A percentile compares a stretch with the other conserved stretches of the same genome.
Conservation (phyloP, 306 rosid species). For the Urtica urens region DNA sequence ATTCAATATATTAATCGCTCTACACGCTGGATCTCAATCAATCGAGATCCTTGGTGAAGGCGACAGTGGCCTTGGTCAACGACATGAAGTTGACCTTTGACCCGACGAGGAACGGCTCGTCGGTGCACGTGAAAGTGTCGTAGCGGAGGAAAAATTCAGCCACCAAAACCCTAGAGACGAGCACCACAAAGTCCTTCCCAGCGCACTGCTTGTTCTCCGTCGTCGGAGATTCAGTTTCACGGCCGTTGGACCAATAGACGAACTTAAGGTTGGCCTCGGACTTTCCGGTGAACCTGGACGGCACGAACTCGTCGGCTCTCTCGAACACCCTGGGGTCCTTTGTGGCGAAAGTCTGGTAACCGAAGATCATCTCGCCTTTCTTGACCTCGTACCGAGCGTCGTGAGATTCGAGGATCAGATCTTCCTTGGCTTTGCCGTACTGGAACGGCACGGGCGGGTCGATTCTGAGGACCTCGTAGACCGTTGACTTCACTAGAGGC, state of each 20-base stretch:
- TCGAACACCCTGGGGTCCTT: constrained; percentile 43
- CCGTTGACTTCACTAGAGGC: constrained; percentile 44
- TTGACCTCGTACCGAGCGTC: constrained; percentile 43
- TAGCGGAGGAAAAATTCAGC: constrained; percentile 52
- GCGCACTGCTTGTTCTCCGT: constrained; percentile 53
- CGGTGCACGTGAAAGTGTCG: constrained; percentile 36
- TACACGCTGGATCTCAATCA: too few species aligned
- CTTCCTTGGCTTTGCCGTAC: constrained; percentile 51
- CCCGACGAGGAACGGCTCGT: constrained; percentile 23
- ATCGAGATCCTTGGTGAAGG: too few species aligned
- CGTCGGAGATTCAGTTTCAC: constrained; percentile 35
- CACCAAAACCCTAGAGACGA: constrained; percentile 31
- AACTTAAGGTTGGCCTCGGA: constrained; percentile 34
- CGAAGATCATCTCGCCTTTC: constrained; percentile 61
- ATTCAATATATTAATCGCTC: too few species aligned
- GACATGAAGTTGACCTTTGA: constrained; percentile 35
- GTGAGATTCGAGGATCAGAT: constrained; percentile 41
- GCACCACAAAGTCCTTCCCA: constrained; percentile 43
- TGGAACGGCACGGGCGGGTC: constrained; percentile 64
- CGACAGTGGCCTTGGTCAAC: constrained; percentile 12
- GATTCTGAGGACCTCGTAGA: constrained; percentile 44
- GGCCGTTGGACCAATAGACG: constrained; percentile 50
- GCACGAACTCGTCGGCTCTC: constrained; percentile 32
- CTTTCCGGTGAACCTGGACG: constrained; percentile 19
- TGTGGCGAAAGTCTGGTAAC: constrained; percentile 53